Conservation (phyloP, 805 yeast species). For the Yarrowia bubula region DNA sequence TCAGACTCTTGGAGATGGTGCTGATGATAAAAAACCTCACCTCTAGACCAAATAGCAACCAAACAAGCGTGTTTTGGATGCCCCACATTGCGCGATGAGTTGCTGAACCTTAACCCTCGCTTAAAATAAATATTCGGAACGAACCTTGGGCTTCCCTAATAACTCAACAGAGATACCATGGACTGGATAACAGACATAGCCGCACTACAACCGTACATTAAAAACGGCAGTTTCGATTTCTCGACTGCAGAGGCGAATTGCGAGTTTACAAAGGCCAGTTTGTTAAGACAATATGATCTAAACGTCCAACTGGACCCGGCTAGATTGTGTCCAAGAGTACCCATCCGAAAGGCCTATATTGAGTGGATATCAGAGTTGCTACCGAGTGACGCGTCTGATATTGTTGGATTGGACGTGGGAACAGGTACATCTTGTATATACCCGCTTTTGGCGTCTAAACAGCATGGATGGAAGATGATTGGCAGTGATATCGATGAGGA, state of each 20-base stretch:
- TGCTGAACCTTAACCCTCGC: no score
- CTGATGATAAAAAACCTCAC: no score
- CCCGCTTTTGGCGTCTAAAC: background rate
- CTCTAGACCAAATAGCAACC: no score
- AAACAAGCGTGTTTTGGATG: no score
- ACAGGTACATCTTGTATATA: slow-evolving; percentile 2
- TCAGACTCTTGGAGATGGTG: no score
- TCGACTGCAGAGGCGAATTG: slow-evolving; percentile 7
- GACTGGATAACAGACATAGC: slow-evolving; percentile 1
- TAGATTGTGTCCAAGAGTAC: slow-evolving; percentile 8
- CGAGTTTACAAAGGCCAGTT: background rate
- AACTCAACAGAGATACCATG: background rate
- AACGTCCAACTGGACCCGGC: background rate
- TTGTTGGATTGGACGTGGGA: background rate
- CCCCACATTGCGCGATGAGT: no score
- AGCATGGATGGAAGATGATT: background rate
- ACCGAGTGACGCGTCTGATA: background rate
- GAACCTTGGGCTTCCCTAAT: no score
- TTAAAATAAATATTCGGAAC: no score
- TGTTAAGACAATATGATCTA: background rate
- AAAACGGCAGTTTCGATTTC: background rate
- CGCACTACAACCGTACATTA: background rate
- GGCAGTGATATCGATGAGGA: slow-evolving; percentile 4
- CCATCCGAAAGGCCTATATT: slow-evolving; percentile 3
- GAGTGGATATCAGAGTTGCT: background rate